phyloP scores from a whole-genome alignment of 306 rosid species.

The Malus orientalis region DNA sequence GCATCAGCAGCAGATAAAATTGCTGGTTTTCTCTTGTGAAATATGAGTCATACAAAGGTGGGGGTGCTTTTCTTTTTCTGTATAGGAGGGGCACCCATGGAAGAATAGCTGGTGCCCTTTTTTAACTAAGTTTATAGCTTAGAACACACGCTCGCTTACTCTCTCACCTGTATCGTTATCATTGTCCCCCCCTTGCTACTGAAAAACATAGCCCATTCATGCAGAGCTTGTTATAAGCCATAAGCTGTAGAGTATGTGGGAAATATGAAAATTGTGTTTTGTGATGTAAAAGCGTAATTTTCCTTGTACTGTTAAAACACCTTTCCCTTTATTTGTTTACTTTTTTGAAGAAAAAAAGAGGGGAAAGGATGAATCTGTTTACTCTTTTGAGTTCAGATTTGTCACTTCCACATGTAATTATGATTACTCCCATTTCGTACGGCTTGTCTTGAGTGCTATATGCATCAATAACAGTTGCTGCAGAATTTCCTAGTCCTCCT shows the following conservation, averaged over 20 bases:
- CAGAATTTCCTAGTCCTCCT: background rate
- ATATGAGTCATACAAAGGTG: constrained; percentile 18
- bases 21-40: constrained; percentile 24
- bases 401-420: background rate
- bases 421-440: background rate
- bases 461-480: background rate
- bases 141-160: constrained; percentile 13
- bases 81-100: constrained; percentile 47
- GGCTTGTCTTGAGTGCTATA: background rate
- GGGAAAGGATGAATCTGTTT: background rate
- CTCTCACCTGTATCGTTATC: constrained; percentile 13
- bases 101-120: constrained; percentile 34
- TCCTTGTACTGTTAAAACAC: background rate
- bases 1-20: constrained; percentile 22
- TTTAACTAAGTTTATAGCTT: constrained; percentile 44
- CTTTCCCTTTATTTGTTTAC: background rate
- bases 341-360: background rate
- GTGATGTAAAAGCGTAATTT: constrained; percentile 29
- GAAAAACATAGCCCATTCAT: constrained; percentile 44
- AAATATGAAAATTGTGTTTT: constrained; percentile 24
- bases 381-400: constrained; percentile 1
- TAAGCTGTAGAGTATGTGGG: constrained; percentile 40
- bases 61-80: constrained; percentile 14
- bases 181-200: constrained; percentile 32
- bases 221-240: constrained; percentile 38